Percentiles rank a stretch among this genome's conserved stretches.
These are phyloP conservation scores for Fragilariopsis cylindrus DNA, from an alignment of 108 stramenopile species.

Conservation along the genomic window DNA sequence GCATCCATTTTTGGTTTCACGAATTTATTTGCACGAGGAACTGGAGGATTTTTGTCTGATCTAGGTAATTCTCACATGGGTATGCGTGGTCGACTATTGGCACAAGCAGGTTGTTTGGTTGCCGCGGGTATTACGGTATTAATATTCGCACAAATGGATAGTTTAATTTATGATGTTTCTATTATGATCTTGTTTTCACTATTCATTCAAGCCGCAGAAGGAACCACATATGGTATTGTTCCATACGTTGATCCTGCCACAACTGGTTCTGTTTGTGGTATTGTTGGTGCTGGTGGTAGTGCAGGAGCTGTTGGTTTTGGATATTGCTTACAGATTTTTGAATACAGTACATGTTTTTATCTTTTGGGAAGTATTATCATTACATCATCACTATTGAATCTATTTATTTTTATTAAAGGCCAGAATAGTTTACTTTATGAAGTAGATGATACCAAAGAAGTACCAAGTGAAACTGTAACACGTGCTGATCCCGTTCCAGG, in stretches of 20 bases:
- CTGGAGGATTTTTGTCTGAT: conserved; percentile 68
- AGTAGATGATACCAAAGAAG: background rate
- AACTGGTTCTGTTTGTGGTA: conserved; percentile 38
- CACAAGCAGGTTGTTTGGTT: conserved; percentile 51
- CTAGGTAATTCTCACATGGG: conserved; percentile 50
- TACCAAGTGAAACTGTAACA: too few relatives aligned
- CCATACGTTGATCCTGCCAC: conserved; percentile 57
- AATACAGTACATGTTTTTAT: conserved; percentile 28
- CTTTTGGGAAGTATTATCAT: conserved; percentile 32
- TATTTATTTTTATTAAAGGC: conserved; percentile 56
- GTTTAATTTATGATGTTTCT: conserved; percentile 55
- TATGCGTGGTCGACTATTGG: conserved; percentile 77
- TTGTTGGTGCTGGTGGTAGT: conserved; percentile 6
- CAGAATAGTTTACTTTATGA: conserved; percentile 44
- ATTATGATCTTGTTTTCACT: conserved; percentile 74
- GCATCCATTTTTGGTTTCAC: conserved; percentile 37
- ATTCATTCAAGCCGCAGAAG: conserved; percentile 84
- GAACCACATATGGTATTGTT: conserved; percentile 58
- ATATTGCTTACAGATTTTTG: conserved; percentile 21
- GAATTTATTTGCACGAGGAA: conserved; percentile 81
- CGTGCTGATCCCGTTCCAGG: too few relatives aligned
- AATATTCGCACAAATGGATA: conserved; percentile 50
- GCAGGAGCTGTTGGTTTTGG: conserved; percentile 41
- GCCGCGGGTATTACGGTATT: conserved; percentile 74
- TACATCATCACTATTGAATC: conserved; percentile 29